Evolutionary conservation across 805 yeast genomes (phyloP).

Genomic region (Cyberlindnera xishuangbannaensis): DNA sequence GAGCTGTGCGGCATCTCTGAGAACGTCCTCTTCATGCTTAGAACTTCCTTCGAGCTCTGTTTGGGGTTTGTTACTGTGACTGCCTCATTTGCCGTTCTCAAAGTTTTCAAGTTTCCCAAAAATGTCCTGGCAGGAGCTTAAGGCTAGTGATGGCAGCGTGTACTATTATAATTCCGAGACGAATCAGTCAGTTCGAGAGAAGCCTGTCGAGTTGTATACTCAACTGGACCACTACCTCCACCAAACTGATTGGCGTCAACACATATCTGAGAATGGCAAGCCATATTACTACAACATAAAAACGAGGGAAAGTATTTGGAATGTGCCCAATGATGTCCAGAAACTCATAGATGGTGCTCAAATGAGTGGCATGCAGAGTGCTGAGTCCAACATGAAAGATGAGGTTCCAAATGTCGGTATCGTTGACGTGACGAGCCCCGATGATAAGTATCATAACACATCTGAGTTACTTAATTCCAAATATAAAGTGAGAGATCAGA

Average conservation of each 20-base stretch:
- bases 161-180: conserved; percentile 69
- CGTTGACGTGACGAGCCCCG: too few species aligned
- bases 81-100: too few species aligned
- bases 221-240: conserved; percentile 41
- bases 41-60: too few species aligned
- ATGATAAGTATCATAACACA: too few species aligned
- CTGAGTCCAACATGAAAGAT: conserved; percentile 2
- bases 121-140: conserved; percentile 72
- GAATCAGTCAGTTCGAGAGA: conserved; percentile 74
- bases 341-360: conserved; percentile 13
- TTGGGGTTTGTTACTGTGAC: too few species aligned
- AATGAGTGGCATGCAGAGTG: conserved; percentile 1
- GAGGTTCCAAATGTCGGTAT: not conserved
- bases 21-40: too few species aligned
- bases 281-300: conserved; percentile 63
- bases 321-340: conserved; percentile 52
- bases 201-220: conserved; percentile 50
- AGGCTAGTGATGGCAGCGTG: conserved; percentile 53
- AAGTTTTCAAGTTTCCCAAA: too few species aligned
- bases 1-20: too few species aligned
- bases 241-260: conserved; percentile 50
- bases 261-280: conserved; percentile 47
- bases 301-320: conserved; percentile 75
- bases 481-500: conserved; percentile 13
- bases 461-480: conserved; percentile 28